Conservation (phyloP, 192 early-diverging fungal species). For the Pilobolus umbonatus region DNA sequence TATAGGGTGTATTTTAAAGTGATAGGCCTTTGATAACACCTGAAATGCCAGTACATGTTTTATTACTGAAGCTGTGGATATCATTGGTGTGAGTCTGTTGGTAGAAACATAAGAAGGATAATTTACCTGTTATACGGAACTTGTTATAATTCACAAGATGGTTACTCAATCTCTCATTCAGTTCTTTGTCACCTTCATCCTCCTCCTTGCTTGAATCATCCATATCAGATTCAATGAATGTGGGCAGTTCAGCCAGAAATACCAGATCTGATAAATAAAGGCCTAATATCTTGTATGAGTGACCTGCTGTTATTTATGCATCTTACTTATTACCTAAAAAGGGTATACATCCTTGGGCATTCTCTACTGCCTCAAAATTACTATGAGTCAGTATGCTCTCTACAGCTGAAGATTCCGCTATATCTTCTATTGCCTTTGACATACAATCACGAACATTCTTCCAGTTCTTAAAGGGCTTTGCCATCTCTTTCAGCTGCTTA, state of each 20-base stretch:
- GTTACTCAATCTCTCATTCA: constrained; percentile 7
- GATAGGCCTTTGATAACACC: constrained; percentile 43
- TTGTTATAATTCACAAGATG: constrained; percentile 55
- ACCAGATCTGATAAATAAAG: constrained; percentile 56
- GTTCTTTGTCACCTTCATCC: neutral
- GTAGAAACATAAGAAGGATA: neutral
- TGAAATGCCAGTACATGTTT: constrained; percentile 54
- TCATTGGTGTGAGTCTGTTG: too few relatives aligned
- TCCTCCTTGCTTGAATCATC: neutral
- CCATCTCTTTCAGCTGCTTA: constrained; percentile 45
- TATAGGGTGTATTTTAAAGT: constrained; percentile 33
- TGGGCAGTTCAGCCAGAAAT: constrained; percentile 54
- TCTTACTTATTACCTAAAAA: constrained; percentile 43
- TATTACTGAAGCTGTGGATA: constrained; percentile 38
- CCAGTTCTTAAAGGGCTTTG: constrained; percentile 52
- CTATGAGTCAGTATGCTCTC: constrained; percentile 25
- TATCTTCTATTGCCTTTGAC: constrained; percentile 44
- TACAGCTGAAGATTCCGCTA: constrained; percentile 34
- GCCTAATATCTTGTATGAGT: constrained; percentile 26
- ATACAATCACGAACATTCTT: constrained; percentile 54
- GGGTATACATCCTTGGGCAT: constrained; percentile 49
- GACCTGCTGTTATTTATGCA: too few relatives aligned
- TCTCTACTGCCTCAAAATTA: constrained; percentile 10
- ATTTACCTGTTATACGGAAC: constrained; percentile 45
- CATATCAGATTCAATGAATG: constrained; percentile 36